A percentile compares a stretch with the other conserved stretches of the same genome.
These are phyloP conservation scores for Auricularia cornea DNA, from an alignment of 768 basidiomycete species.

Conservation along the genomic window DNA sequence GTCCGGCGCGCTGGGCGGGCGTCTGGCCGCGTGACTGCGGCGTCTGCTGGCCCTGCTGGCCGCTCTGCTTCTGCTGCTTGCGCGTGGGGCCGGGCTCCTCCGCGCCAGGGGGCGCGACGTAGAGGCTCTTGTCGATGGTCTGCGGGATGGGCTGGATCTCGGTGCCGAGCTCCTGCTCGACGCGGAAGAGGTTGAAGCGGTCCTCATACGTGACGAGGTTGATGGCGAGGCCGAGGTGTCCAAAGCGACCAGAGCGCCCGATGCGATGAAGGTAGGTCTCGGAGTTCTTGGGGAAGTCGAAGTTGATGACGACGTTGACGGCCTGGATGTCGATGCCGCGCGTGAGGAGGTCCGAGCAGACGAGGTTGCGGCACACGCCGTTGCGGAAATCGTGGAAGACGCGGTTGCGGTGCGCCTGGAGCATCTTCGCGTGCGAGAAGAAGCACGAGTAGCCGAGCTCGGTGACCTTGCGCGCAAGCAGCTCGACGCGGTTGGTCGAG, in stretches of 20 bases:
- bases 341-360: slow-evolving; percentile 93
- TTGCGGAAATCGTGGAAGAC: slow-evolving; percentile 99
- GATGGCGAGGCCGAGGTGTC: slow-evolving; percentile 94
- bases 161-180: slow-evolving; percentile 97
- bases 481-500: slow-evolving; percentile 98
- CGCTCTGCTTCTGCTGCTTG: slow-evolving; percentile 6
- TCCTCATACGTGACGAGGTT: slow-evolving; percentile 98
- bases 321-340: slow-evolving; percentile 99
- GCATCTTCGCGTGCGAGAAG: slow-evolving; percentile 99
- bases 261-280: slow-evolving; percentile 99
- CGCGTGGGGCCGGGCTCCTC: slow-evolving; percentile 25
- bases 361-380: slow-evolving; percentile 96
- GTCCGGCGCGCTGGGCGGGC: slow-evolving; percentile 5
- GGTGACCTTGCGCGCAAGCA: slow-evolving; percentile 98
- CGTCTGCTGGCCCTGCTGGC: background rate
- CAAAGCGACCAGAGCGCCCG: slow-evolving; percentile 95
- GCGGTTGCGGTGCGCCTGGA: slow-evolving; percentile 96
- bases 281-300: slow-evolving; percentile 98
- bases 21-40: slow-evolving; percentile 4
- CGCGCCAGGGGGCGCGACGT: slow-evolving; percentile 68
- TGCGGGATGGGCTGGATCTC: slow-evolving; percentile 96
- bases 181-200: slow-evolving; percentile 93
- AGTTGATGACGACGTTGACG: slow-evolving; percentile 99
- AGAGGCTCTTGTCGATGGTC: slow-evolving; percentile 81
- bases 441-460: slow-evolving; percentile 99